phyloP scores from a whole-genome alignment of 257 asterid species.

The Paraleonurus japonicus region DNA sequence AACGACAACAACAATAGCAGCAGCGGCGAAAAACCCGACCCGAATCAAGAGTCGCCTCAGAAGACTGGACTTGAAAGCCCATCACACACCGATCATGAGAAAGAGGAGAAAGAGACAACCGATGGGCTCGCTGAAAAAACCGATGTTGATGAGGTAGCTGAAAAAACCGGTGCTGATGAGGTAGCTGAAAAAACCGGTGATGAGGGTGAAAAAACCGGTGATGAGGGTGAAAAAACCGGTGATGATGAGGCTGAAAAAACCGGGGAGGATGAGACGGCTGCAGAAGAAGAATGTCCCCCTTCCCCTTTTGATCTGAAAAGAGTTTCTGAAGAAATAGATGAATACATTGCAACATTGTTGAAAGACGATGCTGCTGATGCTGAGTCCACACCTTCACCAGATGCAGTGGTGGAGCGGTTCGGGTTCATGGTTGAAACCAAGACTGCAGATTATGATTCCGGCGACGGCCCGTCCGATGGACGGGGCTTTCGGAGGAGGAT shows the following conservation, averaged over 20 bases:
- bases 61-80: slow-evolving; percentile 3
- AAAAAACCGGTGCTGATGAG: not conserved
- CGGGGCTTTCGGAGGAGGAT: slow-evolving; percentile 42
- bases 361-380: not conserved
- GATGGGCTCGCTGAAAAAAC: not conserved
- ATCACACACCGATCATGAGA: not conserved
- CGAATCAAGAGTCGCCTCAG: slow-evolving; percentile 19
- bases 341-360: slow-evolving; percentile 41
- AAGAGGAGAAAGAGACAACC: too few relatives aligned
- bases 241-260: not conserved
- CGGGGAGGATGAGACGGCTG: not conserved
- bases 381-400: too few relatives aligned
- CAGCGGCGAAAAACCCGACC: slow-evolving; percentile 4
- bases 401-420: slow-evolving; percentile 54
- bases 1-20: too few relatives aligned
- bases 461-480: slow-evolving; percentile 52
- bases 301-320: slow-evolving; percentile 70
- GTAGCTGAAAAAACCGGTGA: not conserved
- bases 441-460: slow-evolving; percentile 54
- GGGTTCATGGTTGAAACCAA: slow-evolving; percentile 61
- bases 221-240: not conserved
- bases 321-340: slow-evolving; percentile 67
- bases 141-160: not conserved
- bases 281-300: slow-evolving; percentile 33
- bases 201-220: too few relatives aligned